These are phyloP conservation scores for Xerocomellus intermedius DNA, from an alignment of 768 basidiomycete genomes.

Conservation along the genomic window DNA sequence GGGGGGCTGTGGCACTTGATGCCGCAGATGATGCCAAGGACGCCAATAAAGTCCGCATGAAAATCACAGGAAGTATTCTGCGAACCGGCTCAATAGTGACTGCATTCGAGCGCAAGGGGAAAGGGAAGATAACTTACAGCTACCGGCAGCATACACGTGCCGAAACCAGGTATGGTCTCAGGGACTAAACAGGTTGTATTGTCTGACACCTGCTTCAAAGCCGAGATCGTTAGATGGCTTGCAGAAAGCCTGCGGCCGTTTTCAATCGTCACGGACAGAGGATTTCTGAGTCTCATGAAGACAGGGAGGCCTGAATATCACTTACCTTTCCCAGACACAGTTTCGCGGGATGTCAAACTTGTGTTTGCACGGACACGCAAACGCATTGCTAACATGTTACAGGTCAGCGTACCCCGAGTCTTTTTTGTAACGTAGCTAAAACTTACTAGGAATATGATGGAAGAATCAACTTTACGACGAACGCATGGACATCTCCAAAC, in stretches of 20 bases:
- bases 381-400: neutral
- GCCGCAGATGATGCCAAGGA: constrained; percentile 11
- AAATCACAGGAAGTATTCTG: neutral
- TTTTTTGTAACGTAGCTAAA: too few relatives aligned
- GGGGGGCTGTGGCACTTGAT: constrained; percentile 25
- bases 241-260: neutral
- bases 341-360: neutral
- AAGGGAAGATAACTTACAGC: neutral
- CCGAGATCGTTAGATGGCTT: neutral
- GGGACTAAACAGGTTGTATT: too few relatives aligned
- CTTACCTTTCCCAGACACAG: neutral
- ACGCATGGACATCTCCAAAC: neutral
- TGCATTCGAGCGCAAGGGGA: neutral
- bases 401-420: neutral
- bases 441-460: too few relatives aligned
- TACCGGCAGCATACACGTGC: neutral
- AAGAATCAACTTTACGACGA: too few relatives aligned
- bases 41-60: neutral
- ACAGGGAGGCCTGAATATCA: neutral
- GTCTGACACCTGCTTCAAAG: neutral
- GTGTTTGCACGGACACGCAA: neutral
- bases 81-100: neutral
- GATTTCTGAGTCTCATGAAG: neutral
- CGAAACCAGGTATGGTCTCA: neutral
- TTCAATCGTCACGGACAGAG: neutral